These are phyloP conservation scores for Pseudocercospora macadamiae DNA, from an alignment of 2,329 filamentous ascomycete genomes.

Conservation along the genomic window DNA sequence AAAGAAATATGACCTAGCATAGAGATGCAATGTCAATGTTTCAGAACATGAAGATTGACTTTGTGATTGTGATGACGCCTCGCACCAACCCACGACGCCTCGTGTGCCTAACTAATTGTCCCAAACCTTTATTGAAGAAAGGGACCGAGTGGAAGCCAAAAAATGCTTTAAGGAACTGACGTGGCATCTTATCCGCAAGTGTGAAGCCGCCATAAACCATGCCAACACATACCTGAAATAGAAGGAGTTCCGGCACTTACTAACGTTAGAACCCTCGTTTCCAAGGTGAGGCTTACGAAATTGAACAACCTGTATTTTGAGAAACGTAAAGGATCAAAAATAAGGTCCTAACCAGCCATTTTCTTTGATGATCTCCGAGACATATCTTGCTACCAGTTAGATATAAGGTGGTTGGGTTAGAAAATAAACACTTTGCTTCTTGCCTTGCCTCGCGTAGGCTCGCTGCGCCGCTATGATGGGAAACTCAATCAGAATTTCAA, in stretches of 20 bases:
- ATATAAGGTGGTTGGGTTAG: not conserved
- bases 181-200: no score
- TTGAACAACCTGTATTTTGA: no score
- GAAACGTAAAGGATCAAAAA: not conserved
- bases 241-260: not conserved
- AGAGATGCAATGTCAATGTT: no score
- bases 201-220: not conserved
- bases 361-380: not conserved
- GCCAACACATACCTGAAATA: slow-evolving; percentile 5
- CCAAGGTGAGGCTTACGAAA: not conserved
- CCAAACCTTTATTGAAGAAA: no score
- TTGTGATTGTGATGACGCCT: not conserved
- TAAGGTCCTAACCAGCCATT: not conserved
- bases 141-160: no score
- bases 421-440: not conserved
- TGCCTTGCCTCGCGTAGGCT: not conserved
- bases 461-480: not conserved
- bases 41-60: no score
- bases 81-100: no score
- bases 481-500: not conserved
- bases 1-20: not conserved
- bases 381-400: not conserved
- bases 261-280: no score
- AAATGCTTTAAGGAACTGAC: no score
- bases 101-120: no score